These are phyloP conservation scores for Huiozyma naganishii DNA, from an alignment of 805 yeast species.

Conservation along the genomic window DNA sequence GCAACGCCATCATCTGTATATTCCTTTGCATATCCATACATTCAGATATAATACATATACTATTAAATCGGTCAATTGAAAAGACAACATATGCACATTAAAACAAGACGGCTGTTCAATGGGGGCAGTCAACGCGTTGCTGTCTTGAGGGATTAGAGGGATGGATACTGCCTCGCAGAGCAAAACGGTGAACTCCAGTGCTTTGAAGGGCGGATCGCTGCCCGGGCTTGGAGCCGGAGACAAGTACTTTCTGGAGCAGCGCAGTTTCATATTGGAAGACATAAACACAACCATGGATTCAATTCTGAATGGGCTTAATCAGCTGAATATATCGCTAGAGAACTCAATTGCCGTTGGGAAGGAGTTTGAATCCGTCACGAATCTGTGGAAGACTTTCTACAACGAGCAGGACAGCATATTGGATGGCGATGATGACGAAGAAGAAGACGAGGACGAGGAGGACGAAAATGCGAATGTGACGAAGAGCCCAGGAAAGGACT, in stretches of 20 bases:
- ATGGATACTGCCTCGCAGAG: too few relatives aligned
- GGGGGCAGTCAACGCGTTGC: too few relatives aligned
- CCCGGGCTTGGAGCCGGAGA: conserved; percentile 6
- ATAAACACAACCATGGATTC: conserved; percentile 43
- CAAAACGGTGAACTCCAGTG: too few relatives aligned
- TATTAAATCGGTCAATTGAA: too few relatives aligned
- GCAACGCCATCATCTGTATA: neutral
- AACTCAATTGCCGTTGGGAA: conserved; percentile 63
- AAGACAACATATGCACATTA: too few relatives aligned
- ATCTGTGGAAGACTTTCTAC: conserved; percentile 62
- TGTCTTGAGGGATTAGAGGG: too few relatives aligned
- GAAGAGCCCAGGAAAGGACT: neutral
- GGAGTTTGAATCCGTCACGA: conserved; percentile 61
- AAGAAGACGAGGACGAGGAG: conserved; percentile 3
- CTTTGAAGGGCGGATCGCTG: neutral
- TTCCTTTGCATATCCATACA: neutral
- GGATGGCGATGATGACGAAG: conserved; percentile 4
- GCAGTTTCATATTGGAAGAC: conserved; percentile 23
- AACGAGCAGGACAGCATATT: conserved; percentile 31
- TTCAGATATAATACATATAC: neutral
- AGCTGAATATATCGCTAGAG: conserved; percentile 56
- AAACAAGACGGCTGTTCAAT: too few relatives aligned
- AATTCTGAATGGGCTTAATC: conserved; percentile 51
- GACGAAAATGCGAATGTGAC: neutral
- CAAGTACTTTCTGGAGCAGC: conserved; percentile 21